Percentiles rank a stretch among this genome's conserved stretches.
These are phyloP conservation scores for Penicillium sp. DNA, from an alignment of 2,329 filamentous ascomycete species.

Conservation along the genomic window DNA sequence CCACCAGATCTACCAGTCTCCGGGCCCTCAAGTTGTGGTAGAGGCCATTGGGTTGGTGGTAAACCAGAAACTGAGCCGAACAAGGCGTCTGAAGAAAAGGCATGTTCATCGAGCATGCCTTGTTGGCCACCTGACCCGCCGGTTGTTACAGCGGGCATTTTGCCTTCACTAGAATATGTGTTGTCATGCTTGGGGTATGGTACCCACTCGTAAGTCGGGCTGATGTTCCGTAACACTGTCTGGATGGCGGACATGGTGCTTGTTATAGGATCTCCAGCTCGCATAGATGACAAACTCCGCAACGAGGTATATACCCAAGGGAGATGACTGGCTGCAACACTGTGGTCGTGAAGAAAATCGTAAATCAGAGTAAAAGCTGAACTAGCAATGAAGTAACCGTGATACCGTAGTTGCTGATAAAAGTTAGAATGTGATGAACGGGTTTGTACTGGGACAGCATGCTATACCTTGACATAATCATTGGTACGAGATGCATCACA, in stretches of 20 bases:
- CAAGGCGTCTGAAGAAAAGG: neutral
- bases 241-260: slow-evolving; percentile 32
- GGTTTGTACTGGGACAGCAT: neutral
- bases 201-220: slow-evolving; percentile 29
- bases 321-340: slow-evolving; percentile 36
- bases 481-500: slow-evolving; percentile 41
- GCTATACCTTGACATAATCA: slow-evolving; percentile 38
- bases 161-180: neutral
- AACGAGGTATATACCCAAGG: slow-evolving; percentile 43
- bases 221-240: slow-evolving; percentile 31
- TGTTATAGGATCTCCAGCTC: slow-evolving; percentile 25
- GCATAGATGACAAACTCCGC: slow-evolving; percentile 37
- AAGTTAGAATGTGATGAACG: neutral
- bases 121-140: neutral
- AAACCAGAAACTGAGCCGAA: slow-evolving; percentile 8
- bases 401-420: slow-evolving; percentile 43
- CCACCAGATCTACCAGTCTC: slow-evolving; percentile 22
- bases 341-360: slow-evolving; percentile 42
- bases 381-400: slow-evolving; percentile 44
- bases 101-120: neutral
- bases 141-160: neutral
- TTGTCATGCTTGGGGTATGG: slow-evolving; percentile 1
- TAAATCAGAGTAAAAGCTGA: slow-evolving; percentile 43
- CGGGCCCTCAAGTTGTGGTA: slow-evolving; percentile 20
- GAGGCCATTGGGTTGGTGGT: slow-evolving; percentile 22